phyloP scores from a whole-genome alignment of 2,329 filamentous ascomycete genomes.

The Fulvia fulva region DNA sequence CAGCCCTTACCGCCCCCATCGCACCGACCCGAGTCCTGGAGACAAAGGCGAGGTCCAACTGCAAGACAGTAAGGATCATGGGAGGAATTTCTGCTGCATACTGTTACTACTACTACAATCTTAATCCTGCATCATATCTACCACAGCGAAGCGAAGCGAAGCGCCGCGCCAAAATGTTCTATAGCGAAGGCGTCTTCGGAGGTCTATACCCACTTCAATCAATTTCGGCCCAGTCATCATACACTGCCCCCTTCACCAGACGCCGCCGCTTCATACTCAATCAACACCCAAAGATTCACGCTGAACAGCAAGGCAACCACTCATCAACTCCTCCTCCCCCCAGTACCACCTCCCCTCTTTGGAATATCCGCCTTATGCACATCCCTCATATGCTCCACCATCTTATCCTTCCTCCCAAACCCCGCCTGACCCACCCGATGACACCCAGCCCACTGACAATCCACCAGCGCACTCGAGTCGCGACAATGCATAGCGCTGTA shows the following conservation, averaged over 20 bases:
- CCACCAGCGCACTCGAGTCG: slow-evolving; percentile 31
- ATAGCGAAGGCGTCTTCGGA: neutral
- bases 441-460: slow-evolving; percentile 45
- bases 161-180: neutral
- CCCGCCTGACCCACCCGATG: slow-evolving; percentile 44
- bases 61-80: slow-evolving; percentile 1
- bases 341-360: slow-evolving; percentile 30
- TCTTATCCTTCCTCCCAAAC: slow-evolving; percentile 55
- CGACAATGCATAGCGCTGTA: slow-evolving; percentile 45
- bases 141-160: too few species aligned
- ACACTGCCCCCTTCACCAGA: neutral
- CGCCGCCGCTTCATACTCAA: too few species aligned
- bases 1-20: neutral
- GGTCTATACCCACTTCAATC: neutral
- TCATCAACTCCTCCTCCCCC: neutral
- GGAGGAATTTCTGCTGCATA: slow-evolving; percentile 2
- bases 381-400: slow-evolving; percentile 54
- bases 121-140: neutral
- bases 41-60: slow-evolving; percentile 2
- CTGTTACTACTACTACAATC: neutral
- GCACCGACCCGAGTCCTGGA: neutral
- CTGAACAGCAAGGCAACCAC: too few species aligned
- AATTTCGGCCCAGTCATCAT: neutral
- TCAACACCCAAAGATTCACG: too few species aligned
- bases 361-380: slow-evolving; percentile 50